A percentile compares a stretch with the other conserved stretches of the same genome.
phyloP scores from a whole-genome alignment of 345 rosid genomes.

The Eutrema heterophyllum region DNA sequence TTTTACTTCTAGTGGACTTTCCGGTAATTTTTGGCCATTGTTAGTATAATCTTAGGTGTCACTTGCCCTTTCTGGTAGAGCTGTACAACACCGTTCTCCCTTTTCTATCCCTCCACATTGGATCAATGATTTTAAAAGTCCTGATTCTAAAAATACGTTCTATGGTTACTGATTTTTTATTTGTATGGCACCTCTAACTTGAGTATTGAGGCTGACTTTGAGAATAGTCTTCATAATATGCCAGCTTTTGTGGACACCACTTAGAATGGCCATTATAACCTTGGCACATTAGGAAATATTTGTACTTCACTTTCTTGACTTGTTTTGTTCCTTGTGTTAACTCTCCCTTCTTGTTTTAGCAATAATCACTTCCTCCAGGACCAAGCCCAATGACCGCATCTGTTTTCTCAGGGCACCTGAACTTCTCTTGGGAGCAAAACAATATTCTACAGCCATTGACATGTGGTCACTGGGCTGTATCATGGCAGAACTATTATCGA shows the following conservation, averaged over 20 bases:
- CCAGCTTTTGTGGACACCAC: not conserved
- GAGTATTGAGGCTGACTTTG: not conserved
- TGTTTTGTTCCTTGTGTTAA: slow-evolving; percentile 15
- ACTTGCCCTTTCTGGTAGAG: not conserved
- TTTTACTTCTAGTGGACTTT: not conserved
- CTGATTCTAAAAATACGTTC: not conserved
- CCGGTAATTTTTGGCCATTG: not conserved
- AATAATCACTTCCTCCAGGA: slow-evolving; percentile 12
- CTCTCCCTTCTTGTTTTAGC: slow-evolving; percentile 23
- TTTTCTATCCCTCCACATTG: not conserved
- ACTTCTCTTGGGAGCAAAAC: slow-evolving; percentile 89
- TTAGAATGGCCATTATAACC: not conserved
- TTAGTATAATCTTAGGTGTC: not conserved
- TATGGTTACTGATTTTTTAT: not conserved
- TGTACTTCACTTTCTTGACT: slow-evolving; percentile 1
- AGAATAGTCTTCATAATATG: not conserved
- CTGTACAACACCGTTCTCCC: not conserved
- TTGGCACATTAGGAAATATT: not conserved
- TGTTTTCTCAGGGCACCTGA: slow-evolving; percentile 87
- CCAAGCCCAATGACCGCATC: slow-evolving; percentile 26
- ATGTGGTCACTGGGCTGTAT: slow-evolving; percentile 99
- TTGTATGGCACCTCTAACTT: not conserved
- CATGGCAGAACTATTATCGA: slow-evolving; percentile 90
- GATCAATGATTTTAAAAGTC: not conserved
- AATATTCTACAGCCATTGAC: slow-evolving; percentile 97